A percentile compares a stretch with the other conserved stretches of the same genome.
Conservation (phyloP, 331 rosid species). For the Acacia concinna region DNA sequence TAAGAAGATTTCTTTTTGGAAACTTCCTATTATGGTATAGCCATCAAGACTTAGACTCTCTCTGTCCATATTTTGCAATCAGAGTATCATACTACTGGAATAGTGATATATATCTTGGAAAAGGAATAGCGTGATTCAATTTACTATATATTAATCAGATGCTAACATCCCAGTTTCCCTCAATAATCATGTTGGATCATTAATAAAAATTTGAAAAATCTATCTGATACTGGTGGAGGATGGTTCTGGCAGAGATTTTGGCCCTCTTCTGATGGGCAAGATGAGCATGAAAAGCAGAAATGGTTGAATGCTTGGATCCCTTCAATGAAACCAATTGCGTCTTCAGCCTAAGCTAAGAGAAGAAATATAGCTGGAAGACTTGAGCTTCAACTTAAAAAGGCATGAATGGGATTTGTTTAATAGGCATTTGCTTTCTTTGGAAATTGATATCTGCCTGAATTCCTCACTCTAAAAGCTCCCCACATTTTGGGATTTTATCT, state of each 20-base stretch:
- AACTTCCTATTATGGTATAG: background rate
- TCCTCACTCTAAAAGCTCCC: background rate
- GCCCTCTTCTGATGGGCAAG: constrained; percentile 36
- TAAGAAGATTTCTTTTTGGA: background rate
- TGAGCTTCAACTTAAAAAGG: background rate
- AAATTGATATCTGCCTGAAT: background rate
- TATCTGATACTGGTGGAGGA: constrained; percentile 29
- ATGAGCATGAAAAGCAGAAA: background rate
- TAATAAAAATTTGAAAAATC: background rate
- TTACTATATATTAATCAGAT: background rate
- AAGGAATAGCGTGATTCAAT: background rate
- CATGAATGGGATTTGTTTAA: background rate
- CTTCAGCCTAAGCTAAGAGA: background rate
- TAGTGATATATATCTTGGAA: background rate
- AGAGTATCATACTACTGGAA: background rate
- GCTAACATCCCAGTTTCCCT: constrained; percentile 44
- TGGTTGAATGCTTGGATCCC: background rate
- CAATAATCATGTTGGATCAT: constrained; percentile 23
- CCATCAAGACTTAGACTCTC: background rate
- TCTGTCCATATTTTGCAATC: background rate
- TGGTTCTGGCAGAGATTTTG: constrained; percentile 25
- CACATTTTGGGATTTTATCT: background rate
- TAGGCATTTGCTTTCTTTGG: background rate
- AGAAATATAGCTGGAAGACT: background rate
- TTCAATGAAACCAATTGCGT: background rate